Evolutionary conservation across 2,329 filamentous ascomycete genomes (phyloP), one percentile per base, ranked within the genome.

Genomic region (Pseudogymnoascus sp.): DNA sequence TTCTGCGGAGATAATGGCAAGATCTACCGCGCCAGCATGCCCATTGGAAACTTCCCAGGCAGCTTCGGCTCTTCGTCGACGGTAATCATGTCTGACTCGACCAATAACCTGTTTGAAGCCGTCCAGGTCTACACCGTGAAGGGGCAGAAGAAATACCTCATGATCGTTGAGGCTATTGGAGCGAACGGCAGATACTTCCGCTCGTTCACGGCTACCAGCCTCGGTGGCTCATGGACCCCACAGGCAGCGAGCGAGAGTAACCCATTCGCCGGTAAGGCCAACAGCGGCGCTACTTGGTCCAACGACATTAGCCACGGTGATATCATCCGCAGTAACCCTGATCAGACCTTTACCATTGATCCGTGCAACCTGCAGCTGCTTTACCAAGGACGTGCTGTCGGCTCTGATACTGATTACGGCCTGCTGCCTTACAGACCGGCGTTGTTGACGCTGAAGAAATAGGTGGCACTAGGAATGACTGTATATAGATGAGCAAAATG

Each of bases 221-320:
- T 88, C 7, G 69, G 71, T 37, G 86, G 85, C 7, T 60, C 71
- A 3, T 88, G 85, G 85, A 85, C 82, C 0, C 66, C 78, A 8
- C 80, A 87, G 67, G 82, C 84, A 1, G 75, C 75, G 0, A 78
- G 68, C 12, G 85, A 87, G 74, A 72, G 68, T 66, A 74, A 72
- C n/a, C 84, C 86, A 0, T 88, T 88, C 64, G 85, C 85, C n/a
- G 83, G 86, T 67, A 85, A 85, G 75, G 82, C 79, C 29, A 88
- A 87, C 74, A 86, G 79, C 59, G 85, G 82, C 37, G 83, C 83
- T 1, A 78, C 78, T 15, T 88, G 85, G 85, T 86, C 84, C 55
- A 82, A 86, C 70, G 83, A 87, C 64, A 87, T 88, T 70, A 85
- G 81, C 69, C 84, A 87, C 68, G 86, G 86, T 36, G 86, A 88